Evolutionary conservation across 345 rosid species (phyloP).

Genomic region (Noccaea caerulescens): DNA sequence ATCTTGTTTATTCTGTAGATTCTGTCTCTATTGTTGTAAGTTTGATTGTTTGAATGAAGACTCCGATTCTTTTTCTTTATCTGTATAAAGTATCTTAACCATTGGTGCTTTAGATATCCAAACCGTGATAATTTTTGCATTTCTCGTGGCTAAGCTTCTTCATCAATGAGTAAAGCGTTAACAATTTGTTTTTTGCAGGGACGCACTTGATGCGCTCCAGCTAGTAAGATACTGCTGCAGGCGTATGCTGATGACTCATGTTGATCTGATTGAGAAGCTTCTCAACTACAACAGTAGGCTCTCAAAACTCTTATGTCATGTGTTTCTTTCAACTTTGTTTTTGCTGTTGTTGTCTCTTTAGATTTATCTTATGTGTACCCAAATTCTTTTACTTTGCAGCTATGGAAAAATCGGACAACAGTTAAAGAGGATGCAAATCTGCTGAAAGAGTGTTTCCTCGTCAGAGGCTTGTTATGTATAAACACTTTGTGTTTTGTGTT

Average conservation of each 20-base stretch:
- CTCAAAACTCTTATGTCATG: slow-evolving; percentile 31
- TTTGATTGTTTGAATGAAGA: background rate
- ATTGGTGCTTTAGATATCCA: background rate
- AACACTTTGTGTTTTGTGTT: slow-evolving; percentile 16
- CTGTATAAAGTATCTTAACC: slow-evolving; percentile 1
- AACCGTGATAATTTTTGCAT: slow-evolving; percentile 2
- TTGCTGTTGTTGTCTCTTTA: background rate
- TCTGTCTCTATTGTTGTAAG: background rate
- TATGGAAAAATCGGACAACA: slow-evolving; percentile 70
- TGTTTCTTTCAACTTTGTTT: background rate
- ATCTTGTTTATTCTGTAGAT: background rate
- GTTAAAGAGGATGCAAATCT: slow-evolving; percentile 39
- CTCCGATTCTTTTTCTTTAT: background rate
- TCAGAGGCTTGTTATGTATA: slow-evolving; percentile 14
- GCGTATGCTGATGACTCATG: slow-evolving; percentile 99
- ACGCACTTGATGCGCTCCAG: slow-evolving; percentile 91
- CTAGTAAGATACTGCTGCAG: slow-evolving; percentile 95
- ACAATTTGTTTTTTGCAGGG: slow-evolving; percentile 54
- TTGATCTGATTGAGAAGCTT: slow-evolving; percentile 98
- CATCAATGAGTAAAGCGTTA: background rate
- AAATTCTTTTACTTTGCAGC: slow-evolving; percentile 52
- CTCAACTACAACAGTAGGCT: slow-evolving; percentile 86
- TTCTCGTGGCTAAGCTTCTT: slow-evolving; percentile 4
- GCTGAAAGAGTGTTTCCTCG: slow-evolving; percentile 8
- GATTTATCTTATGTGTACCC: background rate